Evolutionary conservation across 139 green algal species (phyloP), one percentile per base, ranked within the genome.

Genomic region (Closterium sp.): DNA sequence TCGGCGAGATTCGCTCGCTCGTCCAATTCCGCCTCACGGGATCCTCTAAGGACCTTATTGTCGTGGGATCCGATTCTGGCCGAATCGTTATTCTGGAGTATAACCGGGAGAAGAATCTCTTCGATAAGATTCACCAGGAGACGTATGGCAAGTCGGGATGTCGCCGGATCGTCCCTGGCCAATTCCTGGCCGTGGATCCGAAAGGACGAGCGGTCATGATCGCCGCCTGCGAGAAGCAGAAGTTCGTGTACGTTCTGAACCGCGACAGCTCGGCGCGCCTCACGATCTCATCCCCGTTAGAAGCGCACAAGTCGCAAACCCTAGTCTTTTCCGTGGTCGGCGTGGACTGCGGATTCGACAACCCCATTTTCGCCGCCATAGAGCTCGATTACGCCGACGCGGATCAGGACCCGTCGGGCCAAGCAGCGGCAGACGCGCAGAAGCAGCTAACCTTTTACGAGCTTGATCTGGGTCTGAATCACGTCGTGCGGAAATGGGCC

Each of bases 241-340:
- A 99, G 96, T 96, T 99, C 73, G 98, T 99, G 85, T 99, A 99
- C 94, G 97, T 99, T 28, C 95, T 99, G 17, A 99, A 99, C 95
- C 92, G 98, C 6, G 98, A 99, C 95, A 96, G 93, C 22, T 96
- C 96, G 24, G 97, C 97, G 30, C 98, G 98, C 87, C 95, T 99
- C 42, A 99, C 98, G 32, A 99, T 99, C 93, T 98, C 96, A 5
- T 98, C 96, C 1, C 98, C 98, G 0, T 96, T 99, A 30, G 98
- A 99, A 34, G 98, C 98, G 2, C 98, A 99, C 96, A 99, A 99
- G 93, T 97, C 95, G 28, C 95, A 97, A 91, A 97, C 97, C 95
- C 95, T 99, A 31, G 94, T 96, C 0, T 99, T 98, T 92, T 95
- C 91, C 31, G 90, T 99, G 1, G 94, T 94, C 32, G 98, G 96